These are phyloP conservation scores for Amaranthus palmeri DNA, from an alignment of 148 eudicot genomes.

Conservation along the genomic window DNA sequence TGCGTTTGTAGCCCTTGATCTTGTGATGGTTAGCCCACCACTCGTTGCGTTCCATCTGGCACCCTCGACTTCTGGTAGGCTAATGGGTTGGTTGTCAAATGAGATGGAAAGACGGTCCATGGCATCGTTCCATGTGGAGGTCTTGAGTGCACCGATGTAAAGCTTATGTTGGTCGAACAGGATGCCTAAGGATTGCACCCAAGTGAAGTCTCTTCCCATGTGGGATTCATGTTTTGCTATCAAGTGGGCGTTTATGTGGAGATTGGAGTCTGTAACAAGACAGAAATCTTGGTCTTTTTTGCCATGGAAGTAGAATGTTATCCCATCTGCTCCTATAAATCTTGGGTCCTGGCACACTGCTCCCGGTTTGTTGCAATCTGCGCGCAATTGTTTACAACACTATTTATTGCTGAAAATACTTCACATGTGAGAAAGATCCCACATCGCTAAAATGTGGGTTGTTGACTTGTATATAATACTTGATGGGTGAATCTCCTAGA, in stretches of 20 bases:
- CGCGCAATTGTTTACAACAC: not conserved
- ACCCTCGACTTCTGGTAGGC: constrained; percentile 35
- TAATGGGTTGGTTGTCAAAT: constrained; percentile 36
- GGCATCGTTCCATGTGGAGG: constrained; percentile 43
- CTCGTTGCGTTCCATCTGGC: constrained; percentile 31
- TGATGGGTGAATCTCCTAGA: no score
- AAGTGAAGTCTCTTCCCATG: constrained; percentile 61
- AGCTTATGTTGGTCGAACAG: constrained; percentile 49
- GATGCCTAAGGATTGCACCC: constrained; percentile 62
- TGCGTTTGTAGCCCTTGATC: constrained; percentile 41
- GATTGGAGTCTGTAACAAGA: constrained; percentile 52
- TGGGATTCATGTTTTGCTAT: constrained; percentile 46
- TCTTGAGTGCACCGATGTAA: constrained; percentile 41
- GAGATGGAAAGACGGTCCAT: constrained; percentile 42
- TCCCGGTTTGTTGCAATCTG: constrained; percentile 63
- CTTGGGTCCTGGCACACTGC: constrained; percentile 62
- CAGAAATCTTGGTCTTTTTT: constrained; percentile 60
- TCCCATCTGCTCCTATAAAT: constrained; percentile 53
- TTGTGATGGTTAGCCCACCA: constrained; percentile 25
- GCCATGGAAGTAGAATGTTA: constrained; percentile 66
- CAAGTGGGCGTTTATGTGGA: constrained; percentile 71
- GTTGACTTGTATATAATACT: no score
- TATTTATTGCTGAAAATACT: no score
- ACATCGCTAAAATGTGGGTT: no score
- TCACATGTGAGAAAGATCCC: no score